phyloP scores from a whole-genome alignment of 345 rosid species.

The Salix viminalis region DNA sequence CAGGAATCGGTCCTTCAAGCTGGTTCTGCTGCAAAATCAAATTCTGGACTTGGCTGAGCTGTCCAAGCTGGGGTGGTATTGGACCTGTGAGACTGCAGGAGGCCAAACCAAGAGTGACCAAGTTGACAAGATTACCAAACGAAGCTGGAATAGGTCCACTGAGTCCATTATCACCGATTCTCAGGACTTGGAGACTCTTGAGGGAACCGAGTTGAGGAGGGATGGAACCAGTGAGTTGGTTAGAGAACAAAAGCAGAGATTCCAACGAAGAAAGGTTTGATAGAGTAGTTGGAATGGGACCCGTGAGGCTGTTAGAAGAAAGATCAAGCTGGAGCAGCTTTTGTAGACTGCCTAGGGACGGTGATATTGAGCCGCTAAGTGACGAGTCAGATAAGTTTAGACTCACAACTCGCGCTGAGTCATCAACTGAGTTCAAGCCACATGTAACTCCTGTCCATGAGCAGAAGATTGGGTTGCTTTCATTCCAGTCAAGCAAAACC shows the following conservation, averaged over 20 bases:
- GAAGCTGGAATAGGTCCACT: constrained; percentile 65
- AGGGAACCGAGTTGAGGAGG: constrained; percentile 71
- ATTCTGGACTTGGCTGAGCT: constrained; percentile 36
- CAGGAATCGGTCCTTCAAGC: constrained; percentile 64
- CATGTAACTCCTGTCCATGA: constrained; percentile 74
- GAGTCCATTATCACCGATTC: constrained; percentile 83
- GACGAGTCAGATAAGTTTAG: constrained; percentile 63
- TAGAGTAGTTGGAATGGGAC: constrained; percentile 84
- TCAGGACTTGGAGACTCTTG: constrained; percentile 46
- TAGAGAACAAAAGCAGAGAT: constrained; percentile 73
- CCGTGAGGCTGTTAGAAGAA: constrained; percentile 71
- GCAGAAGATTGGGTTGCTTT: constrained; percentile 47
- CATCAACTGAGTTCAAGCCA: constrained; percentile 23
- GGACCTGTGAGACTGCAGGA: constrained; percentile 67
- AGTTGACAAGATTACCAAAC: constrained; percentile 48
- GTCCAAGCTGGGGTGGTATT: constrained; percentile 63
- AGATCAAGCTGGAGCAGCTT: constrained; percentile 91
- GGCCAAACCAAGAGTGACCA: constrained; percentile 65
- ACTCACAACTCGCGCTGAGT: constrained; percentile 39
- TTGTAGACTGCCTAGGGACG: constrained; percentile 52
- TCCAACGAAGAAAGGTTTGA: constrained; percentile 73
- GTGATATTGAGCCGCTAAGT: constrained; percentile 62
- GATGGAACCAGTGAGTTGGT: constrained; percentile 76
- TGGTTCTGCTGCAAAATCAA: constrained; percentile 63
- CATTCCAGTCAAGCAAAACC: constrained; percentile 54